These are phyloP conservation scores for Beauveria sp. DNA, from an alignment of 2,329 filamentous ascomycete genomes.

Conservation along the genomic window DNA sequence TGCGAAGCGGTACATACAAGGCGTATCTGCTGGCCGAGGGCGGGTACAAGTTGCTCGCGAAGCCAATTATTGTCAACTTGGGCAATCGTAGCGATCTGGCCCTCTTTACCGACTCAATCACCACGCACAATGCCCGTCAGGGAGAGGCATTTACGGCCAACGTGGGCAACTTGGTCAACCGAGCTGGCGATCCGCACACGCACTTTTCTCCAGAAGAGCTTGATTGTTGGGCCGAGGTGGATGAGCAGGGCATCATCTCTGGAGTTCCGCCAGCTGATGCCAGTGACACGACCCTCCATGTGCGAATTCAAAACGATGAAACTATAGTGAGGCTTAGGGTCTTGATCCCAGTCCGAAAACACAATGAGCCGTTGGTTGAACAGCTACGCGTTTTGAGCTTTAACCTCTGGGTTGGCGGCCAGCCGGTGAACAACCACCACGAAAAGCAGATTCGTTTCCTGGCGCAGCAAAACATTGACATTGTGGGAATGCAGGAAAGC, in stretches of 20 bases:
- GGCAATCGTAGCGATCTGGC: slow-evolving; percentile 7
- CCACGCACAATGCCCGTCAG: slow-evolving; percentile 28
- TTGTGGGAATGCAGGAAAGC: slow-evolving; percentile 32
- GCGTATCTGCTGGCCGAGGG: slow-evolving; percentile 2
- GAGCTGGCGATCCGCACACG: slow-evolving; percentile 18
- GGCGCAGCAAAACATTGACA: slow-evolving; percentile 23
- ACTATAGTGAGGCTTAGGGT: slow-evolving; percentile 20
- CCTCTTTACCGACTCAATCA: slow-evolving; percentile 24
- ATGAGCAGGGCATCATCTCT: slow-evolving; percentile 25
- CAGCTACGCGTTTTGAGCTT: slow-evolving; percentile 28
- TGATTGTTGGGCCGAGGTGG: slow-evolving; percentile 26
- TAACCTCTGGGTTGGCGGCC: slow-evolving; percentile 34
- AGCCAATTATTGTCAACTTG: neutral
- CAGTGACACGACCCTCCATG: slow-evolving; percentile 16
- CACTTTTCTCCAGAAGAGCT: slow-evolving; percentile 22
- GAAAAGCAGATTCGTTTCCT: slow-evolving; percentile 32
- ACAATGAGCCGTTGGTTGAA: slow-evolving; percentile 22
- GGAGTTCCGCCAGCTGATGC: slow-evolving; percentile 24
- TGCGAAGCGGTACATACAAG: slow-evolving; percentile 1
- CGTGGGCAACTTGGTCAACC: slow-evolving; percentile 26
- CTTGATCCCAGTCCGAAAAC: slow-evolving; percentile 24
- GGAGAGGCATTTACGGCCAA: slow-evolving; percentile 26
- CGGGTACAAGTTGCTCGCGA: neutral
- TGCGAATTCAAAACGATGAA: slow-evolving; percentile 21
- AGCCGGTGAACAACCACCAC: slow-evolving; percentile 27